These are phyloP conservation scores for Hypomyces perniciosus DNA, from an alignment of 2,329 filamentous ascomycete species.

Conservation along the genomic window DNA sequence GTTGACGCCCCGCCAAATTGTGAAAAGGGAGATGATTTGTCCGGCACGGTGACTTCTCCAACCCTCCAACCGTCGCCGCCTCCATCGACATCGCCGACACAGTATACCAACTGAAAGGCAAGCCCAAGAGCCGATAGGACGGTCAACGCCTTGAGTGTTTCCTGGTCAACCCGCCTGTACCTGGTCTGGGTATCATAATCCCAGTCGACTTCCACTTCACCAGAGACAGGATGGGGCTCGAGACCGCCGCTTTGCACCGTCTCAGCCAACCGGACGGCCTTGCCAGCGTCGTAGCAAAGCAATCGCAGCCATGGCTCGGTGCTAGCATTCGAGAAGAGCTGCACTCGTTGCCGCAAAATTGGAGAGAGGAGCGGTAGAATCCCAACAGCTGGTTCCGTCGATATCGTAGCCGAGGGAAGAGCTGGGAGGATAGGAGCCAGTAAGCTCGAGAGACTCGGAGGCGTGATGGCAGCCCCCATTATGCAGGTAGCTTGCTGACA, in stretches of 20 bases:
- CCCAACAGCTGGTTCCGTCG: constrained; percentile 49
- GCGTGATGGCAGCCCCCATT: constrained; percentile 25
- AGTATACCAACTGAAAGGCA: constrained; percentile 63
- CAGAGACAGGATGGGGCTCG: constrained; percentile 75
- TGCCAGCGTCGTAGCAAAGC: constrained; percentile 60
- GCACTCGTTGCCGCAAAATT: constrained; percentile 59
- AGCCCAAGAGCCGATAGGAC: constrained; percentile 56
- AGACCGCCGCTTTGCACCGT: constrained; percentile 57
- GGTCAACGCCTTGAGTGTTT: constrained; percentile 66
- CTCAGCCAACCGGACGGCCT: constrained; percentile 51
- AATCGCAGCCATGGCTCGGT: constrained; percentile 67
- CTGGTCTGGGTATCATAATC: constrained; percentile 56
- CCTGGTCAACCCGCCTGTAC: constrained; percentile 65
- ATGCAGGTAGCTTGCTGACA: background rate
- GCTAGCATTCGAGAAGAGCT: constrained; percentile 55
- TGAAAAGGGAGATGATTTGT: constrained; percentile 51
- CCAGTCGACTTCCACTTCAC: constrained; percentile 71
- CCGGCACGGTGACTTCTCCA: constrained; percentile 59
- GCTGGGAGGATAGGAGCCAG: constrained; percentile 54
- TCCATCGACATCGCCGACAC: constrained; percentile 56
- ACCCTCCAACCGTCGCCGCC: constrained; percentile 63
- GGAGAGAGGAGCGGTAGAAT: constrained; percentile 58
- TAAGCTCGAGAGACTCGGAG: constrained; percentile 41
- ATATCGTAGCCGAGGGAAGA: constrained; percentile 53
- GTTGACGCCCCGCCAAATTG: constrained; percentile 44